Percentiles rank a stretch among this genome's conserved stretches.
These are phyloP conservation scores for Fusarium protoensiforme DNA, from an alignment of 2,329 filamentous ascomycete genomes.

Conservation along the genomic window DNA sequence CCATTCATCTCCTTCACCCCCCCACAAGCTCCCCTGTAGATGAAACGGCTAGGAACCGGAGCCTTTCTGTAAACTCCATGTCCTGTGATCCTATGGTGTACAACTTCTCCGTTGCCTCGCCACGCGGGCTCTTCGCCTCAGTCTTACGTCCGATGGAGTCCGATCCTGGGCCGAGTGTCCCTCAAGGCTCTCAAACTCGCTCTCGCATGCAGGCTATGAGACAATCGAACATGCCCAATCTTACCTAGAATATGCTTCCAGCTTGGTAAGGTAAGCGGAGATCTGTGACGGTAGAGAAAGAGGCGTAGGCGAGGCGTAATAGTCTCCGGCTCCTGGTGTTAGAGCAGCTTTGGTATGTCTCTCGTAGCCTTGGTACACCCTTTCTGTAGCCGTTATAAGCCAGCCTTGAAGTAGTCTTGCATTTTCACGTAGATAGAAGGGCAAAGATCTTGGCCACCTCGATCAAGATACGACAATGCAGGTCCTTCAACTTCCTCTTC, in stretches of 20 bases:
- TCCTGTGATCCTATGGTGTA: not conserved
- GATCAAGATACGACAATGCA: not conserved
- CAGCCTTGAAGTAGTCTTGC: not conserved
- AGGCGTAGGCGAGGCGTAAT: not conserved
- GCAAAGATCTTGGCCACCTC: not conserved
- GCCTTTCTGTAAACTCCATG: not conserved
- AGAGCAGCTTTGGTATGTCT: not conserved
- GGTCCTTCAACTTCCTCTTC: not conserved
- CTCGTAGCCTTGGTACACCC: not conserved
- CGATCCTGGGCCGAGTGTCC: not conserved
- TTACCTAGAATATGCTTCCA: not conserved
- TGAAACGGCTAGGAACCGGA: not conserved
- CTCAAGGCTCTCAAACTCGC: not conserved
- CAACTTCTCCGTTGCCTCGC: not conserved
- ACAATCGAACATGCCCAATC: not conserved
- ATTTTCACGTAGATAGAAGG: not conserved
- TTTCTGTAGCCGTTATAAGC: not conserved
- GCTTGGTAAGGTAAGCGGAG: not conserved
- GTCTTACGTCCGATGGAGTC: not conserved
- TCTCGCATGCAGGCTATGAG: not conserved
- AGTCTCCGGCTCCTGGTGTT: not conserved
- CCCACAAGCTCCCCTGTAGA: not conserved
- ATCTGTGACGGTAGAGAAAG: not conserved
- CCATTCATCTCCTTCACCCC: not conserved
- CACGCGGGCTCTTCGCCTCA: not conserved